Evolutionary conservation across 345 rosid genomes (phyloP), one percentile per base, ranked within the genome.

Genomic region (Gossypium raimondii): DNA sequence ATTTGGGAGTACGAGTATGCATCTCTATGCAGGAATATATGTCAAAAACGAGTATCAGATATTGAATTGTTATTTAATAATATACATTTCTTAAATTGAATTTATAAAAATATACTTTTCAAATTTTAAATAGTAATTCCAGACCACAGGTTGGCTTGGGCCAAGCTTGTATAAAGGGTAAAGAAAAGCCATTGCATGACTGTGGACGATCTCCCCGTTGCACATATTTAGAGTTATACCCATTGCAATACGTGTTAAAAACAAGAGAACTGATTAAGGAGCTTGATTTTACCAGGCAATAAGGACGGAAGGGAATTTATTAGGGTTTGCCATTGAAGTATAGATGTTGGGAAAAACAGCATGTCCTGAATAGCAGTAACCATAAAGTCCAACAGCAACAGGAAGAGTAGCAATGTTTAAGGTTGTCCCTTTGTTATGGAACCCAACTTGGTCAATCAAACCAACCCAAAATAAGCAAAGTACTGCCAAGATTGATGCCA

Each of bases 261-360:
- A 5, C 41, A 34, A 34, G n/a, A 53, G 57, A 53, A 53, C 5
- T 4, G 22, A 53, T 5, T 53, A 10, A 22, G 44, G 13, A 50
- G 12, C 59, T 69, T 18, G 13, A 27, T 16, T 62, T 75, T 87
- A 93, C 99, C 98, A 87, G 18, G 86, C 74, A 52, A 90, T 61
- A 80, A 93, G 98, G 76, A 90, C 90, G 43, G 88, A 70, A 60
- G 99, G 88, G 63, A 63, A 95, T 81, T 88, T 92, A 80, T 73
- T 82, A 20, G 88, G 97, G 76, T 87, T 85, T 0, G 90, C 96
- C 98, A 95, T 93, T 17, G 99, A 95, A 51, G 93, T 87, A 77
- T 95, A 95, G 62, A 95, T 93, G 78, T 95, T 95, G 2, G 99
- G 98, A 64, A 95, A 95, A 59, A 95, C 93, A 66, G 99, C 99